Conservation (phyloP, 192 early-diverging fungal species). For the Paraglomus occultum region DNA sequence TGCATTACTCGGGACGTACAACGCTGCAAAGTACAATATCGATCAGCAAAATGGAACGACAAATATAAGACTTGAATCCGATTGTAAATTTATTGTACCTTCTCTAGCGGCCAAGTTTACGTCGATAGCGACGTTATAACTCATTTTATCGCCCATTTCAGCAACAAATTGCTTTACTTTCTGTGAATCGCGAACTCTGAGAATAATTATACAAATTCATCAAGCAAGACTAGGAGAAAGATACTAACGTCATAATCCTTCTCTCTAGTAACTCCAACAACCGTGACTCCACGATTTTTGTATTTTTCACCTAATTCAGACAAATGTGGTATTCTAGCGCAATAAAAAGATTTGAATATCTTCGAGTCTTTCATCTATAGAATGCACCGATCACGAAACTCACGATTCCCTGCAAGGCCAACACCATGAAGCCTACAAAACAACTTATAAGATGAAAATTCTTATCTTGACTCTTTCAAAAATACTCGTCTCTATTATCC, state of each 20-base stretch:
- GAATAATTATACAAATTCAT: background rate
- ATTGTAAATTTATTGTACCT: background rate
- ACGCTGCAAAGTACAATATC: slow-evolving; percentile 22
- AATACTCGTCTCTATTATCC: background rate
- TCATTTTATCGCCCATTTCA: slow-evolving; percentile 42
- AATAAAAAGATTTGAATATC: background rate
- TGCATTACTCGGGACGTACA: slow-evolving; percentile 45
- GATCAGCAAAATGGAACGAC: background rate
- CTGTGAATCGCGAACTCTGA: slow-evolving; percentile 19
- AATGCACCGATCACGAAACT: background rate
- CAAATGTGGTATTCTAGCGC: slow-evolving; percentile 45
- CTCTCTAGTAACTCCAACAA: slow-evolving; percentile 54
- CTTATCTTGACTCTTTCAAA: background rate
- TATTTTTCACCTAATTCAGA: slow-evolving; percentile 50
- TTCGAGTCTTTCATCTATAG: background rate
- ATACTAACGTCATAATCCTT: slow-evolving; percentile 41
- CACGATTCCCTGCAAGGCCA: slow-evolving; percentile 14
- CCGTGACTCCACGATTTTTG: slow-evolving; percentile 42
- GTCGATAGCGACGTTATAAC: slow-evolving; percentile 57
- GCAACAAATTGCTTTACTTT: slow-evolving; percentile 49
- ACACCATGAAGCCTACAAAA: slow-evolving; percentile 15
- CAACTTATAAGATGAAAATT: background rate
- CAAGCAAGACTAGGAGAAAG: background rate
- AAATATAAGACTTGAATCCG: slow-evolving; percentile 4
- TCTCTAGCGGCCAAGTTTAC: slow-evolving; percentile 24